Percentiles rank a stretch among this genome's conserved stretches.
phyloP scores from a whole-genome alignment of 2,329 filamentous ascomycete genomes.

The Chaetomium sp. region DNA sequence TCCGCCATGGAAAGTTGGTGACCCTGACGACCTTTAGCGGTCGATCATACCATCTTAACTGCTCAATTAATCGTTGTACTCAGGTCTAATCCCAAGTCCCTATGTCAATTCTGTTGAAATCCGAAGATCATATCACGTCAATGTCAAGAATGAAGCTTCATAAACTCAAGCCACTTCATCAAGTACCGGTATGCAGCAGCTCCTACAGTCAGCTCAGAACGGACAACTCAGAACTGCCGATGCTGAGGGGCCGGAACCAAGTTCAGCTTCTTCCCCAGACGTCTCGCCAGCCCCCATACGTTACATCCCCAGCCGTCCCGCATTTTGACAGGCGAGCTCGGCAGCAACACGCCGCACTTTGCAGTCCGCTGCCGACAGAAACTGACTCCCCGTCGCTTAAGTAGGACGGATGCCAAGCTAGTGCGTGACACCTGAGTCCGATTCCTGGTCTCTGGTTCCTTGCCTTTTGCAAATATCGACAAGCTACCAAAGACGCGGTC shows the following conservation, averaged over 20 bases:
- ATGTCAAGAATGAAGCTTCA: neutral
- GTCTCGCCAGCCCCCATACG: conserved; percentile 9
- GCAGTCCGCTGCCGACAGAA: neutral
- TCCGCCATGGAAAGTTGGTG: neutral
- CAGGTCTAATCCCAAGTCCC: neutral
- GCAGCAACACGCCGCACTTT: neutral
- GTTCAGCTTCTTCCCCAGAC: conserved; percentile 19
- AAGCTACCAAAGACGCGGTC: neutral
- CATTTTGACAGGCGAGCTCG: neutral
- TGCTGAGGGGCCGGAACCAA: conserved; percentile 13
- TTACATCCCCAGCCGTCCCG: conserved; percentile 22
- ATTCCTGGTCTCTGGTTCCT: neutral
- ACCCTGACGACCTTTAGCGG: neutral
- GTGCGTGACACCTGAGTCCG: neutral
- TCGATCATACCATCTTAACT: conserved; percentile 1
- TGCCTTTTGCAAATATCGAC: neutral
- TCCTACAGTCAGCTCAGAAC: neutral
- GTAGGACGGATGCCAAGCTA: neutral
- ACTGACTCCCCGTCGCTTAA: neutral
- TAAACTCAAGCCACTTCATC: neutral
- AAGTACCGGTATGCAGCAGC: neutral
- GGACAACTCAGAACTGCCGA: conserved; percentile 22
- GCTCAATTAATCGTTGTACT: neutral
- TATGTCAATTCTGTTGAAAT: neutral
- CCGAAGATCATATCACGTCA: neutral